Evolutionary conservation across 2,329 filamentous ascomycete genomes (phyloP).

Genomic region (Diaporthe eres): DNA sequence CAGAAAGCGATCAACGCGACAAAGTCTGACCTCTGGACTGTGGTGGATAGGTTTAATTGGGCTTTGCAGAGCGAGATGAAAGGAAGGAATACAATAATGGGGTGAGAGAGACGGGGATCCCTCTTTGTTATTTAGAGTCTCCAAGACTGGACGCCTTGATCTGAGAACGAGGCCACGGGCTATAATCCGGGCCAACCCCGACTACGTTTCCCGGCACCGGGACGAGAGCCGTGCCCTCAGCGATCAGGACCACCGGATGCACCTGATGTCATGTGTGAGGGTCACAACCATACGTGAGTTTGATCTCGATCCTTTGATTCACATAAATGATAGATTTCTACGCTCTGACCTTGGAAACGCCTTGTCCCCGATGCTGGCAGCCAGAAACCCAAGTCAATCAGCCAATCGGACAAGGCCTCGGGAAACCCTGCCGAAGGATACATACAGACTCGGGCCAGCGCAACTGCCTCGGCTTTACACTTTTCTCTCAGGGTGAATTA

Average conservation of each 20-base stretch:
- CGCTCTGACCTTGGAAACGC: not conserved
- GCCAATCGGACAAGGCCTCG: conserved; percentile 9
- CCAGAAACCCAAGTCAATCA: not conserved
- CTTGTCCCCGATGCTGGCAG: conserved; percentile 1
- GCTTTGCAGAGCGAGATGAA: not conserved
- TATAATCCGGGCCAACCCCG: not conserved
- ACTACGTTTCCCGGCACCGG: not conserved
- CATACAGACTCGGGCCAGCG: not conserved
- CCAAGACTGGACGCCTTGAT: not conserved
- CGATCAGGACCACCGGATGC: not conserved
- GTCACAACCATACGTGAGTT: not conserved
- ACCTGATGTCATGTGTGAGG: too few relatives aligned
- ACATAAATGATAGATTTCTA: not conserved
- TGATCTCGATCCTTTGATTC: not conserved
- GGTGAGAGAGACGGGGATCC: not conserved
- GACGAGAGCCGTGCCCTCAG: not conserved
- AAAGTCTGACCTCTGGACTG: not conserved
- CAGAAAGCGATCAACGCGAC: conserved; percentile 2
- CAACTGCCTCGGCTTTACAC: not conserved
- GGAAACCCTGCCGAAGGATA: not conserved
- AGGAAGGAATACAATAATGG: not conserved
- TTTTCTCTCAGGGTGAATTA: not conserved
- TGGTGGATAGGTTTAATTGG: not conserved
- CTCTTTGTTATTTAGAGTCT: not conserved
- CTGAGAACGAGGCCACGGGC: not conserved